Percentiles rank a stretch among this genome's conserved stretches.
phyloP scores from a whole-genome alignment of 1,139 yeast genomes.

The Meyerozyma carpophila region DNA sequence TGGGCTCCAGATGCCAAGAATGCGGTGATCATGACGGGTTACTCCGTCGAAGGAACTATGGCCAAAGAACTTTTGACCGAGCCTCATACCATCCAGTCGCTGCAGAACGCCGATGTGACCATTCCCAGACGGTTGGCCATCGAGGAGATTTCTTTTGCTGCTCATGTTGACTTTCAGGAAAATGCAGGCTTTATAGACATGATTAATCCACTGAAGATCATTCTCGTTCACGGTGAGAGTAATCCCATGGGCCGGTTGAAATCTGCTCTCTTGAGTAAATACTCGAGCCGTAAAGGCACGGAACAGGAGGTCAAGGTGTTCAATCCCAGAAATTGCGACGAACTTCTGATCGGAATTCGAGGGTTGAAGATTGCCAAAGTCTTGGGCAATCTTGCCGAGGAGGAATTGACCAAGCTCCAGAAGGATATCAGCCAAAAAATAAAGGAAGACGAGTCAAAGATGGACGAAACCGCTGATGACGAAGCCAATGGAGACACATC shows the following conservation, averaged over 20 bases:
- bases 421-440: constrained; percentile 21
- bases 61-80: constrained; percentile 86
- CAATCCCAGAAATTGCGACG: constrained; percentile 90
- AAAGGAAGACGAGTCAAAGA: constrained; percentile 4
- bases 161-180: constrained; percentile 95
- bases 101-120: constrained; percentile 68
- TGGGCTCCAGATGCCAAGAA: constrained; percentile 98
- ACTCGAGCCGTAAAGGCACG: constrained; percentile 75
- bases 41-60: constrained; percentile 97
- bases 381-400: constrained; percentile 68
- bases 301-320: constrained; percentile 88
- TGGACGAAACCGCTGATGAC: constrained; percentile 4
- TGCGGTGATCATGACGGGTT: constrained; percentile 85
- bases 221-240: constrained; percentile 96
- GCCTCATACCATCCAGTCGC: constrained; percentile 83
- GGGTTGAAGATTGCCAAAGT: constrained; percentile 86
- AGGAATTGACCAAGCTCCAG: constrained; percentile 31
- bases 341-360: constrained; percentile 67
- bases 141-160: constrained; percentile 98
- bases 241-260: constrained; percentile 97
- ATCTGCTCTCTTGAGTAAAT: constrained; percentile 86
- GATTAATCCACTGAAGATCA: constrained; percentile 77
- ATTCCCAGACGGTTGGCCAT: constrained; percentile 84
- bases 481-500: constrained; percentile 4
- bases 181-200: constrained; percentile 86